Percentiles rank a stretch among this genome's conserved stretches.
phyloP scores from a whole-genome alignment of 495 filamentous ascomycete genomes.

The Astrothelium subdiscretum region DNA sequence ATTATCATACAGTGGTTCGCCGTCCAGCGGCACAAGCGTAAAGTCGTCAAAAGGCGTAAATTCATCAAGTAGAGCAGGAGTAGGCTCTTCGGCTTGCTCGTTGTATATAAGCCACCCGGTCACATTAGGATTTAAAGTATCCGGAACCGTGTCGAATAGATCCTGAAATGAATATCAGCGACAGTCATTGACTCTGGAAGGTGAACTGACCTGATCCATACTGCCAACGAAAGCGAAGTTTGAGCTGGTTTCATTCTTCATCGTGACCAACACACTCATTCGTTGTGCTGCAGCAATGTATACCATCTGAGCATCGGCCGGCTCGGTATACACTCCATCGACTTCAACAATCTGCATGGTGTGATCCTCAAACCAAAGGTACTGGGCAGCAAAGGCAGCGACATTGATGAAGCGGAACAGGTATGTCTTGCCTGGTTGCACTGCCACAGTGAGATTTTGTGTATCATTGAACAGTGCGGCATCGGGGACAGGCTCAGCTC shows the following conservation, averaged over 20 bases:
- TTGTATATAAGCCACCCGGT: slow-evolving; percentile 76
- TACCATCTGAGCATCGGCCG: slow-evolving; percentile 44
- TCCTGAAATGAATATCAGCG: slow-evolving; percentile 32
- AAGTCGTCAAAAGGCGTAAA: slow-evolving; percentile 66
- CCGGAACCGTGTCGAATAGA: slow-evolving; percentile 57
- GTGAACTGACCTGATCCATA: slow-evolving; percentile 37
- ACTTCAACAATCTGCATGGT: slow-evolving; percentile 57
- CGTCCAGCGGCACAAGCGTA: slow-evolving; percentile 53
- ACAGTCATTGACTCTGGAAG: neutral
- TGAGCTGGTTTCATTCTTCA: slow-evolving; percentile 41
- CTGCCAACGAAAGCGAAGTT: slow-evolving; percentile 59
- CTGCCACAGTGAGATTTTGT: slow-evolving; percentile 41
- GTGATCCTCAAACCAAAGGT: slow-evolving; percentile 40
- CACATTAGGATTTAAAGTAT: slow-evolving; percentile 57
- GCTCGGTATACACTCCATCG: slow-evolving; percentile 58
- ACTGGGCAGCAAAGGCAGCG: slow-evolving; percentile 29
- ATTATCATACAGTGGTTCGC: slow-evolving; percentile 40
- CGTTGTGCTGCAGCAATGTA: slow-evolving; percentile 59
- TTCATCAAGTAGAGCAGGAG: slow-evolving; percentile 40
- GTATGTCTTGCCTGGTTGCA: slow-evolving; percentile 68
- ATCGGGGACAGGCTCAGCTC: slow-evolving; percentile 44
- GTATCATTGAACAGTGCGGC: slow-evolving; percentile 48
- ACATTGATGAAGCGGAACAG: slow-evolving; percentile 68
- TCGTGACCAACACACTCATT: slow-evolving; percentile 53
- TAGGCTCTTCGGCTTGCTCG: slow-evolving; percentile 43